A percentile compares a stretch with the other conserved stretches of the same genome.
Evolutionary conservation across 768 basidiomycete species (phyloP).

Genomic region (Russula dissimulans): DNA sequence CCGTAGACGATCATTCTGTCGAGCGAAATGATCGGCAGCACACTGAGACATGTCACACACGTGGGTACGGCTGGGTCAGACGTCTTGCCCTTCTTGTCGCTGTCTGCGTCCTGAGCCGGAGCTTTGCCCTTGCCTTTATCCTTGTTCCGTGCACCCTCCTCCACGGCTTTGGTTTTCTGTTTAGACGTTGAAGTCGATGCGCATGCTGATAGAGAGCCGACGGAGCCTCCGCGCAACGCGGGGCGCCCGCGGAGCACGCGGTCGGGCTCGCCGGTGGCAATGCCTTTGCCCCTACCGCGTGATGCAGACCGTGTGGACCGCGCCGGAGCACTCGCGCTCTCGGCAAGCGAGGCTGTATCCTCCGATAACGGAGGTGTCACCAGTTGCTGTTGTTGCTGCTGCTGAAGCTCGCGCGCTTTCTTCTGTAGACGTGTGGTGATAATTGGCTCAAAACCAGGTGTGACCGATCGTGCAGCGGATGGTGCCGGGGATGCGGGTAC

Average conservation of each 20-base stretch:
- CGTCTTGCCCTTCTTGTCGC: slow-evolving; percentile 17
- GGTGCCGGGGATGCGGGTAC: slow-evolving; percentile 22
- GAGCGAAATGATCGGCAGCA: slow-evolving; percentile 68
- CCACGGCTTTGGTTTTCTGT: slow-evolving; percentile 11
- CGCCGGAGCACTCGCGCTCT: slow-evolving; percentile 22
- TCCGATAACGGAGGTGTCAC: slow-evolving; percentile 42
- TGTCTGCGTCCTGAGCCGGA: slow-evolving; percentile 11
- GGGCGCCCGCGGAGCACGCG: slow-evolving; percentile 18
- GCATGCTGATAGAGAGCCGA: background rate
- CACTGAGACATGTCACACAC: slow-evolving; percentile 62
- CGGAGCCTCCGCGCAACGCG: slow-evolving; percentile 10
- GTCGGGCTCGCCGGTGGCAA: slow-evolving; percentile 1
- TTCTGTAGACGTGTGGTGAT: slow-evolving; percentile 50
- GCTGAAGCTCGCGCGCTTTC: slow-evolving; percentile 32
- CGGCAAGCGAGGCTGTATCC: slow-evolving; percentile 32
- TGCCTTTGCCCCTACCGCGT: slow-evolving; percentile 14
- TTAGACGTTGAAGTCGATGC: slow-evolving; percentile 2
- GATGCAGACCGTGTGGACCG: slow-evolving; percentile 22
- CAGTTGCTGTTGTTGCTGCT: slow-evolving; percentile 32
- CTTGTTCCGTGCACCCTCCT: slow-evolving; percentile 15
- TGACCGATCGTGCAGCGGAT: slow-evolving; percentile 23
- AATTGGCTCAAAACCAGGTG: slow-evolving; percentile 37
- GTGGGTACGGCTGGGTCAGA: slow-evolving; percentile 34
- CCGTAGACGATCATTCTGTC: slow-evolving; percentile 74
- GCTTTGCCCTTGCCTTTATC: slow-evolving; percentile 19